Conservation (phyloP, 768 basidiomycete species). For the Cystofilobasidium capitatum region DNA sequence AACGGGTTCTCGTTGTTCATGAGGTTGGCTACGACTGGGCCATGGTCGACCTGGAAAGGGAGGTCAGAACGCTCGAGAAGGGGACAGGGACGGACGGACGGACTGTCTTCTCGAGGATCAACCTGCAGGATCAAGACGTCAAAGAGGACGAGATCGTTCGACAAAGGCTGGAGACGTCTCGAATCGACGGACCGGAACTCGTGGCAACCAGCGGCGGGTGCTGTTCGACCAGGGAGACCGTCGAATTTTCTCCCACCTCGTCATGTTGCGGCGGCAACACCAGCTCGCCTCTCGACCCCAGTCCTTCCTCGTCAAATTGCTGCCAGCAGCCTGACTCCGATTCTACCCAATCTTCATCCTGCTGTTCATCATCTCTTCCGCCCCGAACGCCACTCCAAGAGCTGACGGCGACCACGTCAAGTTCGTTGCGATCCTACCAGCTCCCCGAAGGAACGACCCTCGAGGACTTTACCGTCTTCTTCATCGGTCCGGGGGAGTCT, state of each 20-base stretch:
- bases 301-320: not conserved
- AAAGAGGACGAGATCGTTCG: not conserved
- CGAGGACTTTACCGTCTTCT: constrained; percentile 45
- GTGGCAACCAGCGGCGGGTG: not conserved
- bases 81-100: constrained; percentile 20
- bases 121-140: constrained; percentile 16
- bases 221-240: not conserved
- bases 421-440: constrained; percentile 34
- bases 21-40: constrained; percentile 69
- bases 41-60: constrained; percentile 8
- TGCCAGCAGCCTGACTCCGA: not conserved
- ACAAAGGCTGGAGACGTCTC: not conserved
- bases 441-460: constrained; percentile 34
- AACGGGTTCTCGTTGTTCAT: constrained; percentile 53
- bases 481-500: constrained; percentile 64
- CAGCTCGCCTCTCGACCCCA: not conserved
- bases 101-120: constrained; percentile 22
- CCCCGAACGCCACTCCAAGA: not conserved
- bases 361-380: not conserved
- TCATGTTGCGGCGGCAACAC: not conserved
- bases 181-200: not conserved
- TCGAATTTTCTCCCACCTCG: not conserved
- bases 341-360: constrained; percentile 1
- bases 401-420: constrained; percentile 14
- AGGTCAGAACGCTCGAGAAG: constrained; percentile 1